Evolutionary conservation across 2,329 filamentous ascomycete species (phyloP).

Genomic region (Epichloe bromicola): DNA sequence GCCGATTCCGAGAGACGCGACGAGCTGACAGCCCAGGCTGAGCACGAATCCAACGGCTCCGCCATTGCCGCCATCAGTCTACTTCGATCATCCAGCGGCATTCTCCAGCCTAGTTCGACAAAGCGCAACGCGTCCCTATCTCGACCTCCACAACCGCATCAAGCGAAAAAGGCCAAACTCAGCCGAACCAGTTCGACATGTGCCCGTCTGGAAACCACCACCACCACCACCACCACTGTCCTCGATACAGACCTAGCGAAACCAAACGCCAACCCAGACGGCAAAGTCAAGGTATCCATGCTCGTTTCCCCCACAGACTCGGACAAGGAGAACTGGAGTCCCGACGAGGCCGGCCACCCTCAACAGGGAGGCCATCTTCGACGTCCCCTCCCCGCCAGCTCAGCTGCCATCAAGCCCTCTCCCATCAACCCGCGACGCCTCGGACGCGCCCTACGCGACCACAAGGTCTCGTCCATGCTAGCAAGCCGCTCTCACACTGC

Average conservation of each 20-base stretch:
- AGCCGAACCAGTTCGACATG: slow-evolving; percentile 48
- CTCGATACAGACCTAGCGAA: slow-evolving; percentile 16
- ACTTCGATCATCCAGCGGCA: slow-evolving; percentile 52
- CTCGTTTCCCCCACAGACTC: slow-evolving; percentile 47
- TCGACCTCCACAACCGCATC: slow-evolving; percentile 18
- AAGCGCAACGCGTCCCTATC: slow-evolving; percentile 48
- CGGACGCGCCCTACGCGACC: slow-evolving; percentile 28
- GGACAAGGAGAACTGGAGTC: slow-evolving; percentile 88
- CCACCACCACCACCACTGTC: slow-evolving; percentile 8
- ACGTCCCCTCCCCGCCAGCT: slow-evolving; percentile 24
- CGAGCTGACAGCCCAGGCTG: slow-evolving; percentile 66
- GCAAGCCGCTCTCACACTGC: slow-evolving; percentile 28
- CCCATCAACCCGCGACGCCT: slow-evolving; percentile 25
- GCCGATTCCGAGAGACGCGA: slow-evolving; percentile 70
- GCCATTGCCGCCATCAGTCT: slow-evolving; percentile 72
- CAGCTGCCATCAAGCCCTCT: slow-evolving; percentile 11
- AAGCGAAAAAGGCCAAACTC: slow-evolving; percentile 50
- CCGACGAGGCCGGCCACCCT: slow-evolving; percentile 28
- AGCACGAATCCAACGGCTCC: slow-evolving; percentile 67
- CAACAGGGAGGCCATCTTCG: slow-evolving; percentile 9
- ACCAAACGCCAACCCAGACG: slow-evolving; percentile 10
- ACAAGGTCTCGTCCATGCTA: slow-evolving; percentile 21
- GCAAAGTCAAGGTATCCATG: slow-evolving; percentile 27
- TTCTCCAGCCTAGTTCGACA: slow-evolving; percentile 41
- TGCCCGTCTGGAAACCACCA: slow-evolving; percentile 39